A percentile compares a stretch with the other conserved stretches of the same genome.
Evolutionary conservation across 345 rosid species (phyloP).

Genomic region (Trapa bicornis): DNA sequence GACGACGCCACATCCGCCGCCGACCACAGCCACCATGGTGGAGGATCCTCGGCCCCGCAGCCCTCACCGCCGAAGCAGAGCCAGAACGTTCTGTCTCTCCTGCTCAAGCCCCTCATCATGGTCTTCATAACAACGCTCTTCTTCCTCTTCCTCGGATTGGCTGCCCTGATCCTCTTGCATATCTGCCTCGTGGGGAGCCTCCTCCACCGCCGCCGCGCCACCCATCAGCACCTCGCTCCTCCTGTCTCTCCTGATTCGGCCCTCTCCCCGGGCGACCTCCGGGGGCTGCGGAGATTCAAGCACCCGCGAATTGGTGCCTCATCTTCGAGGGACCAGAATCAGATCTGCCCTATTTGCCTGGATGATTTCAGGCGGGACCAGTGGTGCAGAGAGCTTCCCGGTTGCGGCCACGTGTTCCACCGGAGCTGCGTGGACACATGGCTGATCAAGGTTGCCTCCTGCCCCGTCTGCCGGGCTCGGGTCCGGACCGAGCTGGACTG

Average conservation of each 20-base stretch:
- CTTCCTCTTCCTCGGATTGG: constrained; percentile 36
- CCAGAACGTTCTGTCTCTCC: constrained; percentile 36
- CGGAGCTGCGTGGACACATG: constrained; percentile 70
- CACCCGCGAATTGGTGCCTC: constrained; percentile 7
- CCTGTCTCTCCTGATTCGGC: constrained; percentile 21
- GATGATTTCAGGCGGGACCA: constrained; percentile 63
- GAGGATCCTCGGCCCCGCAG: neutral
- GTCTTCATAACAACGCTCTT: constrained; percentile 41
- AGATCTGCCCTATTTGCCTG: constrained; percentile 63
- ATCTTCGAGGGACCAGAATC: constrained; percentile 9
- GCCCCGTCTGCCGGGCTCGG: constrained; percentile 58
- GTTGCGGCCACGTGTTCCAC: constrained; percentile 76
- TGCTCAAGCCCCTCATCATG: constrained; percentile 65
- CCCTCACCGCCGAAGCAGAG: constrained; percentile 33
- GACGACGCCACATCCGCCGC: constrained; percentile 13
- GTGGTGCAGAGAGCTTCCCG: constrained; percentile 58
- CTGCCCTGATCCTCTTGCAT: constrained; percentile 28
- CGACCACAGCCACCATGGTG: constrained; percentile 7
- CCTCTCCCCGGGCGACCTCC: constrained; percentile 35
- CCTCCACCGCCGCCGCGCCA: constrained; percentile 37
- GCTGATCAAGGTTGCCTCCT: constrained; percentile 57
- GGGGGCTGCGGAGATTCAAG: constrained; percentile 51
- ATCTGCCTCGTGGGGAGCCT: constrained; percentile 45
- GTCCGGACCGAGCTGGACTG: constrained; percentile 19
- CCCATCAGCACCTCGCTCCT: constrained; percentile 23